phyloP scores from a whole-genome alignment of 2,329 filamentous ascomycete species.

The Paraconiothyrium brasiliense region DNA sequence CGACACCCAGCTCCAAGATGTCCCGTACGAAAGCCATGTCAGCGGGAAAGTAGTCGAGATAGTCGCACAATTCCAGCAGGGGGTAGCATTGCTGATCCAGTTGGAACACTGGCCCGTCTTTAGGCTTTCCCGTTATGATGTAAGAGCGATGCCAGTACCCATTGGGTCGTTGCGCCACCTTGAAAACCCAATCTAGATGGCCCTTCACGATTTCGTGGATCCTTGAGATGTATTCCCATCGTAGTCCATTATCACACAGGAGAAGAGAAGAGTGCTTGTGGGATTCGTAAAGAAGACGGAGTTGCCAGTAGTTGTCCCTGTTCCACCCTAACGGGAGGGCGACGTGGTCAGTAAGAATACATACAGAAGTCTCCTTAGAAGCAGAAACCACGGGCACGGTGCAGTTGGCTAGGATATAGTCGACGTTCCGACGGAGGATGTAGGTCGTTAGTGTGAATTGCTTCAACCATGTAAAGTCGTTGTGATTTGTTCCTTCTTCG shows the following conservation, averaged over 20 bases:
- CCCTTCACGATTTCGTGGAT: constrained; percentile 14
- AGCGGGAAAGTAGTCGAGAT: constrained; percentile 16
- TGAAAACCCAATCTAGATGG: constrained; percentile 22
- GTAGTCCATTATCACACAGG: not conserved
- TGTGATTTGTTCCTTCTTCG: no score
- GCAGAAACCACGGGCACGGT: constrained; percentile 13
- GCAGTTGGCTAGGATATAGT: constrained; percentile 24
- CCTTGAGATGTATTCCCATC: constrained; percentile 6
- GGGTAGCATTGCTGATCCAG: constrained; percentile 24
- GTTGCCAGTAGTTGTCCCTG: constrained; percentile 26
- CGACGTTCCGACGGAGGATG: constrained; percentile 20
- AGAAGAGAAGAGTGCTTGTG: constrained; percentile 10
- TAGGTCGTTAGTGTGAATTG: constrained; percentile 17
- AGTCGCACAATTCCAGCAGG: constrained; percentile 22
- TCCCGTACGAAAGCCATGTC: constrained; percentile 14
- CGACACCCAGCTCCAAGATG: constrained; percentile 1
- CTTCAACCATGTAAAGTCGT: constrained; percentile 11
- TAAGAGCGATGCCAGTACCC: constrained; percentile 27
- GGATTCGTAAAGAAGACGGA: constrained; percentile 19
- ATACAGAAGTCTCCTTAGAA: not conserved
- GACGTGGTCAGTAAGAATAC: constrained; percentile 25
- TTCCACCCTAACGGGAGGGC: constrained; percentile 25
- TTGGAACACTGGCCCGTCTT: constrained; percentile 22
- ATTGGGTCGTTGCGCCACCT: constrained; percentile 18
- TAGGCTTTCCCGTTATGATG: constrained; percentile 20